Conservation (phyloP, 176 grass and related monocot genomes). For the Triticum turgidum region DNA sequence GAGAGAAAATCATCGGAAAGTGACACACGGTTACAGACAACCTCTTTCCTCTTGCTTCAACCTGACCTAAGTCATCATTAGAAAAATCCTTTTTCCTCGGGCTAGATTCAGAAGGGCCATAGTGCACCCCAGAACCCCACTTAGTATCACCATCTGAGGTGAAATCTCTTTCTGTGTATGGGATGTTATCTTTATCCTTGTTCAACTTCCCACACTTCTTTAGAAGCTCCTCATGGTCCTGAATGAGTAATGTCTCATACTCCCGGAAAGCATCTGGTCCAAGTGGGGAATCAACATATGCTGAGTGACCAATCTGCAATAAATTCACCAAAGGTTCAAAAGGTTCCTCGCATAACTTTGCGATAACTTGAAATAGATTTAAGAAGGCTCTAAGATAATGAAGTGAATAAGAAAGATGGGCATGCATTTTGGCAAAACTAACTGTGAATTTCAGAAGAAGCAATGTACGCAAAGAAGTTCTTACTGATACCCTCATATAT, state of each 20-base stretch:
- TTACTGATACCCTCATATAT: neutral
- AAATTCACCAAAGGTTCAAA: conserved; percentile 27
- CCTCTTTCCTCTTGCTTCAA: conserved; percentile 33
- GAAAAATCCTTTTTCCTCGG: conserved; percentile 36
- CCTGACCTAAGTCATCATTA: conserved; percentile 39
- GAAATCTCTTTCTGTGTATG: conserved; percentile 30
- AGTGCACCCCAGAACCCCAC: conserved; percentile 41
- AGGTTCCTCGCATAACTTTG: neutral
- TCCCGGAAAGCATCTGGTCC: conserved; percentile 94
- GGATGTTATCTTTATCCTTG: conserved; percentile 20
- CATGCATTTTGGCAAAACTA: conserved; percentile 8
- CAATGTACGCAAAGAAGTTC: neutral
- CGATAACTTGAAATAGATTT: neutral
- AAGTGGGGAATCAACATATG: conserved; percentile 77
- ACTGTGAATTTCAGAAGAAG: conserved; percentile 1
- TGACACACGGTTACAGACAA: conserved; percentile 73
- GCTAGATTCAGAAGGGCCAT: conserved; percentile 44
- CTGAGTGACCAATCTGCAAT: conserved; percentile 77
- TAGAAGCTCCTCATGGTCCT: conserved; percentile 88
- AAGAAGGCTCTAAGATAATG: neutral
- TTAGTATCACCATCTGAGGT: conserved; percentile 37
- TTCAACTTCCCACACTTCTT: conserved; percentile 56
- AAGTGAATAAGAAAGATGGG: conserved; percentile 2
- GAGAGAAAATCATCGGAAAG: conserved; percentile 85
- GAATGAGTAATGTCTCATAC: conserved; percentile 81